These are phyloP conservation scores for Lathyrus sativus DNA, from an alignment of 306 rosid species.

Conservation along the genomic window DNA sequence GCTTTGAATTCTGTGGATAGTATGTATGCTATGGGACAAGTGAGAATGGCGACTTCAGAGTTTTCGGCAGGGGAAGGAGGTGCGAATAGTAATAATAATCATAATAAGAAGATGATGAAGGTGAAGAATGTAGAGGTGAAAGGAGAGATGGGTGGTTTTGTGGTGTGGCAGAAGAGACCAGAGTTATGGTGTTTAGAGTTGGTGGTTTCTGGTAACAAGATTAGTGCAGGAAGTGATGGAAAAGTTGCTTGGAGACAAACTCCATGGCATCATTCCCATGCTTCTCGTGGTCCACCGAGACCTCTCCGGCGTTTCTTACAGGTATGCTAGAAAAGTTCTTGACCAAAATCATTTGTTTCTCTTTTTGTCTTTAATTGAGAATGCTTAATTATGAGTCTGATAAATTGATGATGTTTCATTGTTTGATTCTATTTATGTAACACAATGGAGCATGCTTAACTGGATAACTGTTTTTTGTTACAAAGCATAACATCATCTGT, in stretches of 20 bases:
- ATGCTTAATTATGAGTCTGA: slow-evolving; percentile 38
- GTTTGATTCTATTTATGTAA: slow-evolving; percentile 14
- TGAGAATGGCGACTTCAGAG: slow-evolving; percentile 78
- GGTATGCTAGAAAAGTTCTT: slow-evolving; percentile 40
- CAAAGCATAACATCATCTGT: slow-evolving; percentile 1
- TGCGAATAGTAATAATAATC: slow-evolving; percentile 22
- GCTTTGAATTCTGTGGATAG: slow-evolving; percentile 68
- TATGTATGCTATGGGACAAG: slow-evolving; percentile 97
- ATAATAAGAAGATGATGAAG: slow-evolving; percentile 48
- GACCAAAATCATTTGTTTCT: neutral
- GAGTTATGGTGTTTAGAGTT: slow-evolving; percentile 91
- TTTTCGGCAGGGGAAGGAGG: slow-evolving; percentile 60
- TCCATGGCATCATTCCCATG: slow-evolving; percentile 98
- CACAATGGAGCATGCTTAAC: slow-evolving; percentile 39
- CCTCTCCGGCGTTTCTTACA: slow-evolving; percentile 86
- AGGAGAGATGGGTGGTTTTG: slow-evolving; percentile 91
- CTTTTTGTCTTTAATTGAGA: slow-evolving; percentile 6
- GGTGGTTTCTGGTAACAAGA: slow-evolving; percentile 76
- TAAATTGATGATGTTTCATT: slow-evolving; percentile 15
- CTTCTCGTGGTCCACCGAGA: slow-evolving; percentile 93
- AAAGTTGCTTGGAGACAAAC: slow-evolving; percentile 96
- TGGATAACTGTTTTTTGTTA: neutral
- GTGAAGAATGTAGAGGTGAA: slow-evolving; percentile 49
- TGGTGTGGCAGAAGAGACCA: slow-evolving; percentile 85
- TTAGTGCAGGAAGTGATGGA: slow-evolving; percentile 93